Evolutionary conservation across 495 filamentous ascomycete species (phyloP).

Genomic region (Aspergillus funiculosus): DNA sequence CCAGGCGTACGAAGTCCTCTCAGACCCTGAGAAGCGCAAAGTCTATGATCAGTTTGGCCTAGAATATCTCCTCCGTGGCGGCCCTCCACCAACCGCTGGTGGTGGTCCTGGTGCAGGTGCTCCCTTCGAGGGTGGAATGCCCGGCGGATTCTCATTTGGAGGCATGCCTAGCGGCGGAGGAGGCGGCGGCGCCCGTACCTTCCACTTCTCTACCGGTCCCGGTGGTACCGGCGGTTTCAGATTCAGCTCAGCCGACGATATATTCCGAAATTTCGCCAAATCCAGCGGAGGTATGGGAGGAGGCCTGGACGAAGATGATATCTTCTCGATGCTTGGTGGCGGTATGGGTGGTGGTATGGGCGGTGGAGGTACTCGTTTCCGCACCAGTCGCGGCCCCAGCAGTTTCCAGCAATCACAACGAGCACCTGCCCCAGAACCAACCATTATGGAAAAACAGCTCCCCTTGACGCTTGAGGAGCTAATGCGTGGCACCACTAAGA

Average conservation of each 20-base stretch:
- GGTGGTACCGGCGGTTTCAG: conserved; percentile 58
- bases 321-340: conserved; percentile 44
- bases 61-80: conserved; percentile 85
- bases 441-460: conserved; percentile 79
- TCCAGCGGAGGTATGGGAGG: conserved; percentile 43
- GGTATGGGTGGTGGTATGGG: conserved; percentile 40
- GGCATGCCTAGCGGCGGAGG: conserved; percentile 54
- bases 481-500: conserved; percentile 79
- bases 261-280: conserved; percentile 76
- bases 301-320: conserved; percentile 50
- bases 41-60: conserved; percentile 92
- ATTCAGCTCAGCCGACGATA: conserved; percentile 76
- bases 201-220: conserved; percentile 65
- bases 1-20: conserved; percentile 96
- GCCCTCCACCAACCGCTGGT: conserved; percentile 58
- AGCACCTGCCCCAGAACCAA: conserved; percentile 73
- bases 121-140: conserved; percentile 53
- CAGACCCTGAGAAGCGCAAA: conserved; percentile 94
- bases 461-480: conserved; percentile 81
- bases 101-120: conserved; percentile 44
- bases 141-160: conserved; percentile 49
- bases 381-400: conserved; percentile 31
- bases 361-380: conserved; percentile 30
- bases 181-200: conserved; percentile 56
- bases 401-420: conserved; percentile 45